Evolutionary conservation across 1,139 yeast species (phyloP).

Genomic region (Candida tetrigidarum): DNA sequence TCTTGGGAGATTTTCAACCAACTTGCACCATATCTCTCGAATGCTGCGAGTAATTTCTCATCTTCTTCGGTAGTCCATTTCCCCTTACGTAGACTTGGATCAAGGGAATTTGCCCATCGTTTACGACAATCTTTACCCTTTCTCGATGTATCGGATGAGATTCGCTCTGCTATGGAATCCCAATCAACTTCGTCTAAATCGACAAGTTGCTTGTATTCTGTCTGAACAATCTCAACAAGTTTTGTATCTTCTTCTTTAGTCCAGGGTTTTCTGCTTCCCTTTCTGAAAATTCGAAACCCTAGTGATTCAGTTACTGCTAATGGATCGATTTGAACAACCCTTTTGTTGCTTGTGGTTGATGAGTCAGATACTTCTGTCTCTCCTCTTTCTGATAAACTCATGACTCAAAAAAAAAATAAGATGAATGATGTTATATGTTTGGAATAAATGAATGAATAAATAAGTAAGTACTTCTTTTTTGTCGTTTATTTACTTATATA

Average conservation of each 20-base stretch:
- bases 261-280: constrained; percentile 71
- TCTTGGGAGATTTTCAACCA: constrained; percentile 86
- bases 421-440: too few species aligned
- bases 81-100: constrained; percentile 82
- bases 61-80: constrained; percentile 92
- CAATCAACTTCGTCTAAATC: constrained; percentile 55
- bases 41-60: constrained; percentile 63
- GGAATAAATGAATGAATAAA: too few species aligned
- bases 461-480: background rate
- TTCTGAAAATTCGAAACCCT: constrained; percentile 75
- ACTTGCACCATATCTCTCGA: constrained; percentile 69
- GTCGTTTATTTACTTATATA: constrained; percentile 5
- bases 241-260: constrained; percentile 62
- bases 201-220: constrained; percentile 27
- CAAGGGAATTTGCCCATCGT: constrained; percentile 80
- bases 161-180: constrained; percentile 62
- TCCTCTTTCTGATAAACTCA: constrained; percentile 7
- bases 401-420: background rate
- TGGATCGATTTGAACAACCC: constrained; percentile 56
- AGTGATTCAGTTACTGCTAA: constrained; percentile 70
- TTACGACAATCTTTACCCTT: constrained; percentile 74
- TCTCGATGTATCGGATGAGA: constrained; percentile 42
- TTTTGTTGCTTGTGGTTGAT: constrained; percentile 15
- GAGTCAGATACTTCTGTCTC: constrained; percentile 6
- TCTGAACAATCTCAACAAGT: constrained; percentile 43